phyloP scores from a whole-genome alignment of 192 early-diverging fungal genomes.

The Backusella mclennaniae region DNA sequence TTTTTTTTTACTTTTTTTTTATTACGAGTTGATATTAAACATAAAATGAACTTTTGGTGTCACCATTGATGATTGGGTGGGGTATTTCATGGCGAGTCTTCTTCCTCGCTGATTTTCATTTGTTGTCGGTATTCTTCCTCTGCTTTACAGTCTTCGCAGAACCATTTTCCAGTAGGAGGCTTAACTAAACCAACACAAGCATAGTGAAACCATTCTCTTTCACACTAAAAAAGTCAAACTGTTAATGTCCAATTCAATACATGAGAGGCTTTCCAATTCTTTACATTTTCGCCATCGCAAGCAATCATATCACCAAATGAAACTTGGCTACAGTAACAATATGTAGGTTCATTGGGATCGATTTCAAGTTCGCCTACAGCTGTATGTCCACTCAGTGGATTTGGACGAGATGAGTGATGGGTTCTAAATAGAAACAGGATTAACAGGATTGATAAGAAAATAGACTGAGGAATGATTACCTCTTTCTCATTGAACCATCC shows the following conservation, averaged over 20 bases:
- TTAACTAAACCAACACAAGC: constrained; percentile 76
- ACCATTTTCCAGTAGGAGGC: constrained; percentile 85
- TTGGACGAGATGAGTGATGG: constrained; percentile 33
- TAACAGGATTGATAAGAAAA: not conserved
- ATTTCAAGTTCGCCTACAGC: constrained; percentile 58
- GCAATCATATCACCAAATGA: constrained; percentile 93
- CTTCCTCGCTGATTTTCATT: not conserved
- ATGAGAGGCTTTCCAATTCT: constrained; percentile 19
- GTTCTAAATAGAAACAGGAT: constrained; percentile 12
- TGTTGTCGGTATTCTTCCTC: constrained; percentile 19
- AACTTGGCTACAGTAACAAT: constrained; percentile 85
- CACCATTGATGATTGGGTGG: not conserved
- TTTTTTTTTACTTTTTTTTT: too few relatives aligned
- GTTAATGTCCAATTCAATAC: constrained; percentile 6
- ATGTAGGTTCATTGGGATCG: constrained; percentile 87
- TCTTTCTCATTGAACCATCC: constrained; percentile 13
- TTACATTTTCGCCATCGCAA: constrained; percentile 69
- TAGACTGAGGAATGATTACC: not conserved
- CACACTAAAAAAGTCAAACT: constrained; percentile 47
- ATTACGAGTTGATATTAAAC: too few relatives aligned
- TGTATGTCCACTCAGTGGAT: constrained; percentile 13
- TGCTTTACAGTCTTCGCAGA: constrained; percentile 66
- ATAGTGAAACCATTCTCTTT: constrained; percentile 91
- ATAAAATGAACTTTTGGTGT: too few relatives aligned
- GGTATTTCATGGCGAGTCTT: not conserved